phyloP scores from a whole-genome alignment of 2,329 filamentous ascomycete genomes.

The Hortaea sp. region DNA sequence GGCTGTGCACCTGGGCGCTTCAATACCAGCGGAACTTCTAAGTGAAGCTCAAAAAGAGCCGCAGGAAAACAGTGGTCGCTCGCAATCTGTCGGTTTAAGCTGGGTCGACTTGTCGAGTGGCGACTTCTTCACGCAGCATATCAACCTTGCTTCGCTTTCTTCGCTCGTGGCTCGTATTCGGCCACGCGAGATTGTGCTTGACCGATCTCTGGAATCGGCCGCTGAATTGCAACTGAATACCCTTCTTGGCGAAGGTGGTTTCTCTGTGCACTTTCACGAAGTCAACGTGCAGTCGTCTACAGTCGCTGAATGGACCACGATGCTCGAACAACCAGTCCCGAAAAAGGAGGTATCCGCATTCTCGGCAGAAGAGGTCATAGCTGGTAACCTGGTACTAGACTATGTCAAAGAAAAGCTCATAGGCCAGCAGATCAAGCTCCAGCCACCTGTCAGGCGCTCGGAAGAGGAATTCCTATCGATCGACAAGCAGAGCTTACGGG shows the following conservation, averaged over 20 bases:
- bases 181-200: conserved; percentile 75
- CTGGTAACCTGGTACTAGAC: conserved; percentile 70
- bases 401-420: conserved; percentile 75
- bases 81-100: conserved; percentile 58
- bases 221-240: conserved; percentile 15
- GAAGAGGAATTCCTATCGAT: conserved; percentile 74
- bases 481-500: conserved; percentile 81
- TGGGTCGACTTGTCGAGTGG: conserved; percentile 96
- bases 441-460: conserved; percentile 67
- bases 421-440: conserved; percentile 68
- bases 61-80: conserved; percentile 25
- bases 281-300: conserved; percentile 32
- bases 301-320: conserved; percentile 58
- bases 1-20: conserved; percentile 54
- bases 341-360: conserved; percentile 47
- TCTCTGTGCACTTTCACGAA: conserved; percentile 64
- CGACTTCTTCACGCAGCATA: conserved; percentile 77
- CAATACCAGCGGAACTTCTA: conserved; percentile 3
- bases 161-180: conserved; percentile 73
- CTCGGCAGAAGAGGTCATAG: conserved; percentile 57
- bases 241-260: conserved; percentile 35
- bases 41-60: conserved; percentile 11
- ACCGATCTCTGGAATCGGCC: conserved; percentile 44
- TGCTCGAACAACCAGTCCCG: conserved; percentile 66
- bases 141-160: conserved; percentile 60